phyloP scores from a whole-genome alignment of 805 yeast genomes.

The Ogataea paraovalis region DNA sequence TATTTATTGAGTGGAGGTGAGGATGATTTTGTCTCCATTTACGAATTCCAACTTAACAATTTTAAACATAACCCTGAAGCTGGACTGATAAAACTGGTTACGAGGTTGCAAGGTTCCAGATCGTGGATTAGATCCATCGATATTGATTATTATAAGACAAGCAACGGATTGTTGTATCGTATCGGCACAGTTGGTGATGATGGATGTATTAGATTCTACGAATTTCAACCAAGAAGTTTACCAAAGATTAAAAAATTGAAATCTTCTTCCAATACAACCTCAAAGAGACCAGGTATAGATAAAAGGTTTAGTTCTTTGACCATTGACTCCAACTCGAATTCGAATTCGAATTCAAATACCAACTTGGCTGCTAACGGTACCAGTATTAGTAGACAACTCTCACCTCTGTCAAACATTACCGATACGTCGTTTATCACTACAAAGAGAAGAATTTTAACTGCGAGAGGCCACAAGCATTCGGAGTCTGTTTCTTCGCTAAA shows the following conservation, averaged over 20 bases:
- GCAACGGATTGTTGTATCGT: constrained; percentile 36
- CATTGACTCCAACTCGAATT: constrained; percentile 8
- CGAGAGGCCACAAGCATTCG: constrained; percentile 13
- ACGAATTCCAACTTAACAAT: constrained; percentile 29
- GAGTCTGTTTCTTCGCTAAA: constrained; percentile 30
- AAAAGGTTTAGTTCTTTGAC: constrained; percentile 13
- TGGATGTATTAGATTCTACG: constrained; percentile 49
- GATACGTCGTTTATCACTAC: constrained; percentile 8
- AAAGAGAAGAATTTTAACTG: constrained; percentile 12
- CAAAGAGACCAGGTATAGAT: constrained; percentile 8
- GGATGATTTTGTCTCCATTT: constrained; percentile 47
- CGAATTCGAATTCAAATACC: background rate
- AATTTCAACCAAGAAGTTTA: constrained; percentile 44
- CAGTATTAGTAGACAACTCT: constrained; percentile 6
- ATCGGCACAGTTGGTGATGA: constrained; percentile 56
- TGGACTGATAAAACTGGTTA: constrained; percentile 25
- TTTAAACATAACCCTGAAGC: constrained; percentile 3
- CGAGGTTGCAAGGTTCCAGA: constrained; percentile 42
- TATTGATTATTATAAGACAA: constrained; percentile 38
- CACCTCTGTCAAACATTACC: constrained; percentile 1
- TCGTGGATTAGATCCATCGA: constrained; percentile 48
- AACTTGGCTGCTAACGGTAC: constrained; percentile 1
- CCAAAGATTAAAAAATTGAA: constrained; percentile 31
- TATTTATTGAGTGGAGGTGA: constrained; percentile 51
- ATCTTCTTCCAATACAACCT: constrained; percentile 2